A percentile compares a stretch with the other conserved stretches of the same genome.
phyloP scores from a whole-genome alignment of 73 alveolate genomes.

The Symbiodinium natans region DNA sequence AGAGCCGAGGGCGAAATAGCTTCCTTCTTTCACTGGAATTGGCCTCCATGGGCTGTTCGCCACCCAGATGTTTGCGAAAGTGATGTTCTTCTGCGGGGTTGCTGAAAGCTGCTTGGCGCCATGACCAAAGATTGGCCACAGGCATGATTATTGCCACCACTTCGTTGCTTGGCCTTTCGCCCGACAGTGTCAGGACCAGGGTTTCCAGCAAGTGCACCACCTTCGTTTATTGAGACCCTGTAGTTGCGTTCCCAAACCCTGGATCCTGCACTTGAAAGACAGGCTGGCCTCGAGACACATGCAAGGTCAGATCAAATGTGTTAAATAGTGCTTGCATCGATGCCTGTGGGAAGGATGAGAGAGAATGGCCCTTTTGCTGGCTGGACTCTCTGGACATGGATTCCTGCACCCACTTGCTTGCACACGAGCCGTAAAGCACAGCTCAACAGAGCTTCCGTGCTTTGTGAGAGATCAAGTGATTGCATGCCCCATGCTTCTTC shows the following conservation, averaged over 20 bases:
- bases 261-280: not conserved
- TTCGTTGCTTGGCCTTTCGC: constrained; percentile 74
- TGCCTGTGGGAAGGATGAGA: constrained; percentile 47
- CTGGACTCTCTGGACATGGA: constrained; percentile 30
- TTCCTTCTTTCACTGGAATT: constrained; percentile 62
- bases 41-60: constrained; percentile 57
- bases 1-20: constrained; percentile 73
- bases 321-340: too few relatives aligned
- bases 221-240: too few relatives aligned
- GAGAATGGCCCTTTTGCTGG: constrained; percentile 58
- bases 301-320: too few relatives aligned
- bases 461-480: too few relatives aligned
- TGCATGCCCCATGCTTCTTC: too few relatives aligned
- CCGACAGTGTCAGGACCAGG: constrained; percentile 73
- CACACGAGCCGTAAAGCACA: not conserved
- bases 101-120: not conserved
- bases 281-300: too few relatives aligned
- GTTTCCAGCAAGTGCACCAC: too few relatives aligned
- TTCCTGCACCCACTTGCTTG: constrained; percentile 33
- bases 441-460: not conserved
- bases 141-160: constrained; percentile 45
- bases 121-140: not conserved
- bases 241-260: too few relatives aligned
- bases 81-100: not conserved
- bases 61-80: not conserved